Evolutionary conservation across 1,284 basidiomycete genomes (phyloP).

Genomic region (Papiliotrema nemorosa): DNA sequence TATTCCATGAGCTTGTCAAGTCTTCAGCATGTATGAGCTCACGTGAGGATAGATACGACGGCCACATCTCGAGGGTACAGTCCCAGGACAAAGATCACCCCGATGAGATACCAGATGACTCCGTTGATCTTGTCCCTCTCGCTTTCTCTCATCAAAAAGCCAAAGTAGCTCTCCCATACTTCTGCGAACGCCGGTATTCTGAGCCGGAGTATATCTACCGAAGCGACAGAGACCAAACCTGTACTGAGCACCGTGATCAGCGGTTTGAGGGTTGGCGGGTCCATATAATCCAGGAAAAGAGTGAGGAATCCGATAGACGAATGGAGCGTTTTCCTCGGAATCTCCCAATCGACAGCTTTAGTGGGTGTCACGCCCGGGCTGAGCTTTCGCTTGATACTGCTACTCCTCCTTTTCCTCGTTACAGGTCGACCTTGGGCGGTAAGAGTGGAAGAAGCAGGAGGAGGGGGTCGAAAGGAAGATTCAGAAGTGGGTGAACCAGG

Average conservation of each 20-base stretch:
- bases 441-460: not conserved
- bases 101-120: constrained; percentile 92
- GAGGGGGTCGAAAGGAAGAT: constrained; percentile 1
- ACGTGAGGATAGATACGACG: constrained; percentile 83
- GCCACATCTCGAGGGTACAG: constrained; percentile 84
- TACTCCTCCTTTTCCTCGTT: constrained; percentile 31
- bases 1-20: constrained; percentile 36
- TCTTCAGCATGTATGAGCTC: constrained; percentile 42
- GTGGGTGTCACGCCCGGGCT: constrained; percentile 42
- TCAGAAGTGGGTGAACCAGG: constrained; percentile 6
- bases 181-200: constrained; percentile 64
- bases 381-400: constrained; percentile 37
- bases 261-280: constrained; percentile 49
- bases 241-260: constrained; percentile 65
- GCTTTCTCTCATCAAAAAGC: constrained; percentile 89
- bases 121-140: constrained; percentile 84
- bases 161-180: constrained; percentile 71
- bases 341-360: constrained; percentile 59
- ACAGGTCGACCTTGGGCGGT: constrained; percentile 13
- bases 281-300: constrained; percentile 59
- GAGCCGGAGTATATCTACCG: constrained; percentile 76
- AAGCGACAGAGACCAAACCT: constrained; percentile 66
- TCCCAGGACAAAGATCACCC: constrained; percentile 75
- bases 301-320: constrained; percentile 88
- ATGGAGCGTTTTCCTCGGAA: constrained; percentile 86